A percentile compares a stretch with the other conserved stretches of the same genome.
These are phyloP conservation scores for Phaffia australis DNA, from an alignment of 768 basidiomycete species.

Conservation along the genomic window DNA sequence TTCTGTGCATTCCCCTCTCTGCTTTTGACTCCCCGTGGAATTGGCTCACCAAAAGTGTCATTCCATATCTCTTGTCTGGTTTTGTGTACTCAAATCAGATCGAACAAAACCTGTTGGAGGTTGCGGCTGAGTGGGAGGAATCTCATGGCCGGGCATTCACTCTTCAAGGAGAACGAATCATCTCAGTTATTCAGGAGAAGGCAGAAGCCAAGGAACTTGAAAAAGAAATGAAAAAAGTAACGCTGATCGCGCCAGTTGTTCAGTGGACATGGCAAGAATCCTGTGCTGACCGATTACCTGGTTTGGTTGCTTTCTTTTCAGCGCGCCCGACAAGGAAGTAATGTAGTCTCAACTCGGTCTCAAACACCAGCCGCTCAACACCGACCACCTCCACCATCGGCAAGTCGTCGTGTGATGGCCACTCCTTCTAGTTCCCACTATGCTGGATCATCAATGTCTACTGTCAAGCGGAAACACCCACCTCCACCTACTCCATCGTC, in stretches of 20 bases:
- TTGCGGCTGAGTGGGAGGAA: conserved; percentile 79
- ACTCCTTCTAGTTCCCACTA: neutral
- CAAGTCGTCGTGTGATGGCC: neutral
- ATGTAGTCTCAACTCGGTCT: neutral
- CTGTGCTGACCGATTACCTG: conserved; percentile 24
- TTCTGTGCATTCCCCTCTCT: neutral
- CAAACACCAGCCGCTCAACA: neutral
- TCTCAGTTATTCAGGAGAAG: conserved; percentile 64
- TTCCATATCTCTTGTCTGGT: neutral
- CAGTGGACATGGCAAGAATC: conserved; percentile 18
- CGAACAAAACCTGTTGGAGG: conserved; percentile 68
- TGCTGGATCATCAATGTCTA: conserved; percentile 1
- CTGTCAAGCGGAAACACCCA: conserved; percentile 20
- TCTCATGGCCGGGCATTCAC: conserved; percentile 62
- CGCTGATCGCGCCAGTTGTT: conserved; percentile 2
- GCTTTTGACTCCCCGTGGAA: too few relatives aligned
- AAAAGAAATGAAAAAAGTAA: conserved; percentile 64
- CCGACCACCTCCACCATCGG: conserved; percentile 4
- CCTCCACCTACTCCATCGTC: conserved; percentile 7
- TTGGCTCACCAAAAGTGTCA: neutral
- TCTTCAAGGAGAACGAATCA: conserved; percentile 69
- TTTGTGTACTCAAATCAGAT: conserved; percentile 45
- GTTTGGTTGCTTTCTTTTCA: neutral
- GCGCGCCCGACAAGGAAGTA: conserved; percentile 14
- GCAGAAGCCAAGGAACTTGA: conserved; percentile 51